Base-by-base conservation (phyloP, 164 flowering plant genomes). In the Amborella trichopoda region DNA sequence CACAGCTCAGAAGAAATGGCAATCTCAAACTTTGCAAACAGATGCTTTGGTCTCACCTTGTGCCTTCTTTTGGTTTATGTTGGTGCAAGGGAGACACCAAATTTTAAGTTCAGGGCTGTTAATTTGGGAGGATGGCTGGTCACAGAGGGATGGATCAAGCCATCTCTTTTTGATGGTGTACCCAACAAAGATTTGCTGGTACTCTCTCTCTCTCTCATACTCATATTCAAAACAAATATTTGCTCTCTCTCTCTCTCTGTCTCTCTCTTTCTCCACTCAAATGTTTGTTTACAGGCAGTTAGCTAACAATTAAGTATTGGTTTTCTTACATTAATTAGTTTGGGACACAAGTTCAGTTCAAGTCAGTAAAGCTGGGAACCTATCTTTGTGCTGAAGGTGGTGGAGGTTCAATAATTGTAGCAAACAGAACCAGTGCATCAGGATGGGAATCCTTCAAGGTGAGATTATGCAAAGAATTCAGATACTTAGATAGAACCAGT, bases 381-480 rank as follows among this genome's bases (percentile, higher is more conserved):
- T 84, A 68, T 56, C 65, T 84, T 0, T 47, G 63, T 14, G 81
- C 90, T 1, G 81, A 81, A 41, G 27, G 6, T 1, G 85, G 87
- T 3, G 90, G 87, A 30, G 87, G 81, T 40, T 59, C 56, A 0
- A 68, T 54, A 20, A 47, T 81, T 1, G 73, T 68, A 33, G 80
- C 75, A 0, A 72, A 75, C 48, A 42, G 78, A 40, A 47, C 60
- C 1, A 12, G 48, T 24, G 62, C 78, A 3, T 66, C 72, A 0
- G 68, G 72, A 5, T 77, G 80, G 89, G 83, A 75, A 48, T 61
- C 73, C 18, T 77, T 81, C 50, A 64, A 22, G 26, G 81, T 80
- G 53, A 57, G 59, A 39, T 22, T n/a, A n/a, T n/a, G n/a, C n/a
- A n/a, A n/a, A n/a, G n/a, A n/a, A n/a, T n/a, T n/a, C 4, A 13